A percentile compares a stretch with the other conserved stretches of the same genome.
phyloP scores from a whole-genome alignment of 1,139 yeast species.

The Komagataea norvegica region DNA sequence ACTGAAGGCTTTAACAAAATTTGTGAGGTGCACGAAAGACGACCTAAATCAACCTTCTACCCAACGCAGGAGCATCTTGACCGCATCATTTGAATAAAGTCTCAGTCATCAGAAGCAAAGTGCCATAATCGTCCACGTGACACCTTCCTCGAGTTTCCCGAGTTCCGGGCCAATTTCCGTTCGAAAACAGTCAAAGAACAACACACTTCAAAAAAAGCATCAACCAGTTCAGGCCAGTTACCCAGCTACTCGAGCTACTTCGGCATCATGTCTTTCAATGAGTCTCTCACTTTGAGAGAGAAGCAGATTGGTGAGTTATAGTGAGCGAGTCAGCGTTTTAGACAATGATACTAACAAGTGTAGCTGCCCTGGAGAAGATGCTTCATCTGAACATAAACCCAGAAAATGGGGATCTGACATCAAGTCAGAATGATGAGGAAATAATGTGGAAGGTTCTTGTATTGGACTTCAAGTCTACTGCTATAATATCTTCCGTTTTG shows the following conservation, averaged over 20 bases:
- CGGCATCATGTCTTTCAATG: constrained; percentile 14
- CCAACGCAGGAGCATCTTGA: too few relatives aligned
- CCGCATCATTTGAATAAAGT: too few relatives aligned
- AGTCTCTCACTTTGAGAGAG: constrained; percentile 19
- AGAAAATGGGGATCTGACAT: constrained; percentile 47
- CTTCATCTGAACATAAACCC: constrained; percentile 65
- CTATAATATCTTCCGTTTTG: constrained; percentile 80
- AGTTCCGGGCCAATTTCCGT: too few relatives aligned
- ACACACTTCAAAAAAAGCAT: too few relatives aligned
- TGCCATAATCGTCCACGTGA: too few relatives aligned
- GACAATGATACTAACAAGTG: constrained; percentile 15
- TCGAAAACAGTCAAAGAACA: not conserved
- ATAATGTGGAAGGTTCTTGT: constrained; percentile 91
- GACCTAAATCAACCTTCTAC: too few relatives aligned
- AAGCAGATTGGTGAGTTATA: constrained; percentile 30
- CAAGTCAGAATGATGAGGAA: constrained; percentile 51
- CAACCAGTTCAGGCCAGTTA: not conserved
- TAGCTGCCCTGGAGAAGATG: constrained; percentile 71
- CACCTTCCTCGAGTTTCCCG: too few relatives aligned
- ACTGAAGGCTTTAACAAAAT: too few relatives aligned
- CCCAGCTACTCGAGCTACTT: not conserved
- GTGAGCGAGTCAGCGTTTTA: too few relatives aligned
- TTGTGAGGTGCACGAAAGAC: too few relatives aligned
- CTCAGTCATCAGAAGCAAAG: too few relatives aligned
- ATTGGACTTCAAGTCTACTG: constrained; percentile 75